Base-by-base conservation (phyloP, 2,329 filamentous ascomycete species). In the Calonectria pseudoreteaudii region DNA sequence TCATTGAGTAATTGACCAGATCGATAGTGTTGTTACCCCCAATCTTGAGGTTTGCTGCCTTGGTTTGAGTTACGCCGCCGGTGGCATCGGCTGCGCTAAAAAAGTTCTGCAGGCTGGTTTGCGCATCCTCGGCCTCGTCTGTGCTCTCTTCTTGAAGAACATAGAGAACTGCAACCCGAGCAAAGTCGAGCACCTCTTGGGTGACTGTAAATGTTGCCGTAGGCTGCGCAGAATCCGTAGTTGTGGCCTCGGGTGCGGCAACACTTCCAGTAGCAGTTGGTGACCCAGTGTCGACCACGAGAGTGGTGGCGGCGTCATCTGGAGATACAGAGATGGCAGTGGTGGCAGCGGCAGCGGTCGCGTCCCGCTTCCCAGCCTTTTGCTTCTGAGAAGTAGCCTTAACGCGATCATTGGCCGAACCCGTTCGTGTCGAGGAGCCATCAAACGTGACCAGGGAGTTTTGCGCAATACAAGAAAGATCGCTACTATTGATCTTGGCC, bases 401-500 rank as follows among this genome's bases (percentile, higher is more conserved):
- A 9, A 82, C 81, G 49, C 81, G 78, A 8, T 81, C 75, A 20
- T 81, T 74, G 6, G 76, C 79, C 18, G 77, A 80, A 23, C 83
- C 83, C 18, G 81, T 76, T 36, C 87, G 84, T 5, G 84, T 81
- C 2, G 86, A 84, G 70, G 84, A 84, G 6, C 93, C 93, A 78
- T 94, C 91, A 83, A 98, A 98, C 0, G 94, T 95, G 20, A 98
- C 93, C 5, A 99, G 88, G 0, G 95, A 93, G 80, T 98, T 98
- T 83, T 98, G 94, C 0, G 93, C 91, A 11, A 91, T 91, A 84
- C 97, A 99, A 69, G 94, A 95, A 20, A 98, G 87, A 76, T 93
- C 93, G 38, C 90, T 91, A 8, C 89, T 86, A 80, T 94, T 96
- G 83, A 98, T 94, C 62, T 95, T 90, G 1, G 93, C 91, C 70